These are phyloP conservation scores for Elymus sibiricus DNA, from an alignment of 176 grass and related monocot species.

Conservation along the genomic window DNA sequence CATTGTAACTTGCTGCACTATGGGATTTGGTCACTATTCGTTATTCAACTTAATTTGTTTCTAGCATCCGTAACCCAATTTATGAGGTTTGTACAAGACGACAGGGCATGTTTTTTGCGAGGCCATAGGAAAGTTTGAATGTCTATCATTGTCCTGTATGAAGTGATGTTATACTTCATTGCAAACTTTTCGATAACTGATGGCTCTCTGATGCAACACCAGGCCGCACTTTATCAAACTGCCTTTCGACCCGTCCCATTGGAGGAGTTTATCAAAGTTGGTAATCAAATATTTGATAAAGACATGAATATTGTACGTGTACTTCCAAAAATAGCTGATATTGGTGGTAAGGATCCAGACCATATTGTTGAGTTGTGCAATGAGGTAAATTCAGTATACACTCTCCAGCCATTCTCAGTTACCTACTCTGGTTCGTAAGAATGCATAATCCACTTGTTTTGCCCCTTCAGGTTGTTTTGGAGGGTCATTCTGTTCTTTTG, in stretches of 20 bases:
- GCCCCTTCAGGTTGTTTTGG: slow-evolving; percentile 60
- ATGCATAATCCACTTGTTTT: slow-evolving; percentile 12
- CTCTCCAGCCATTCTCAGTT: slow-evolving; percentile 11
- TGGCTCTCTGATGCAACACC: slow-evolving; percentile 14
- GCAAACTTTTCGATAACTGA: slow-evolving; percentile 4
- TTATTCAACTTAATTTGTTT: not conserved
- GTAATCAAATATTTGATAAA: slow-evolving; percentile 93
- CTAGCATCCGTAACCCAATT: not conserved
- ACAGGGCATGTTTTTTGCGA: not conserved
- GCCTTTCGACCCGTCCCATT: slow-evolving; percentile 89
- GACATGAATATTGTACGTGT: slow-evolving; percentile 71
- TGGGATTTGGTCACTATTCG: not conserved
- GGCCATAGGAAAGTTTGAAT: not conserved
- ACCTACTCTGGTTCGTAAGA: not conserved
- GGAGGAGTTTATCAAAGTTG: slow-evolving; percentile 96
- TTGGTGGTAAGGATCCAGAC: slow-evolving; percentile 92
- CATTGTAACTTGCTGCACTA: not conserved
- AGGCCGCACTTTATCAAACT: slow-evolving; percentile 94
- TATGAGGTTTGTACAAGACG: not conserved
- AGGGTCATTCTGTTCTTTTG: slow-evolving; percentile 95
- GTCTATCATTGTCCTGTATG: not conserved
- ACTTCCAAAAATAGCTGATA: slow-evolving; percentile 72
- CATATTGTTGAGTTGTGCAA: slow-evolving; percentile 93
- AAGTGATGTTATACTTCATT: slow-evolving; percentile 9
- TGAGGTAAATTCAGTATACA: slow-evolving; percentile 50